Percentiles rank a stretch among this genome's conserved stretches.
phyloP scores from a whole-genome alignment of 345 rosid genomes.

The Gynandropsis gynandra region DNA sequence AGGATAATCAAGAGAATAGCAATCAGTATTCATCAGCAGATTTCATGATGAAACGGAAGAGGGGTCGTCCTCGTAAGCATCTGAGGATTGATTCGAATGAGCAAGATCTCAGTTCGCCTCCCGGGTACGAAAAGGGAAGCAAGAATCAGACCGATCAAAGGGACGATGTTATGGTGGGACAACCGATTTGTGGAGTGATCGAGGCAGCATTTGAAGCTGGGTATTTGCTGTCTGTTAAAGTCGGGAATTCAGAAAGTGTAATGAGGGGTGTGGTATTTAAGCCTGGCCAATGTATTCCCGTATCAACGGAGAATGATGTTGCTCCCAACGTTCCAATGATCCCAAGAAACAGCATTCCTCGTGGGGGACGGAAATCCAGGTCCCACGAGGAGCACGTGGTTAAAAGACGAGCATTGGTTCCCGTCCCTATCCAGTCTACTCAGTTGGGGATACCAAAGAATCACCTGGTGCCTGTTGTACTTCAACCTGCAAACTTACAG shows the following conservation, averaged over 20 bases:
- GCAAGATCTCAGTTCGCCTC: conserved; percentile 32
- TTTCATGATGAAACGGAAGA: conserved; percentile 53
- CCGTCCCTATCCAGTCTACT: conserved; percentile 30
- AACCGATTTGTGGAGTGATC: conserved; percentile 57
- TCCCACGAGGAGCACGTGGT: conserved; percentile 20
- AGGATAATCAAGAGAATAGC: conserved; percentile 43
- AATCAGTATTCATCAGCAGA: conserved; percentile 36
- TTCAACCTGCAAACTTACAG: conserved; percentile 37
- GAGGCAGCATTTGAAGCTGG: conserved; percentile 76
- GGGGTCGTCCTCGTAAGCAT: conserved; percentile 80
- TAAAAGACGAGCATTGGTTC: conserved; percentile 24
- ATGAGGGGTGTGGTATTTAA: conserved; percentile 77
- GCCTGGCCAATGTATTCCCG: conserved; percentile 60
- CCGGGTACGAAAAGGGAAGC: conserved; percentile 24
- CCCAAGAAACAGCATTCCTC: conserved; percentile 48
- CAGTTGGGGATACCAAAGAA: conserved; percentile 31
- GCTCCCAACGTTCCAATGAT: conserved; percentile 76
- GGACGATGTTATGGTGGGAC: conserved; percentile 49
- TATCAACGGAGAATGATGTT: conserved; percentile 52
- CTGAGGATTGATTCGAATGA: conserved; percentile 26
- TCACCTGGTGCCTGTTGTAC: conserved; percentile 42
- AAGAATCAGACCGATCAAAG: conserved; percentile 31
- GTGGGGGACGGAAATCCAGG: conserved; percentile 24
- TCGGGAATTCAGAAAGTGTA: conserved; percentile 47
- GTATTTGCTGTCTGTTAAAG: conserved; percentile 60